Conservation (phyloP, 2,329 filamentous ascomycete species). For the Phyllosticta citribraziliensis region DNA sequence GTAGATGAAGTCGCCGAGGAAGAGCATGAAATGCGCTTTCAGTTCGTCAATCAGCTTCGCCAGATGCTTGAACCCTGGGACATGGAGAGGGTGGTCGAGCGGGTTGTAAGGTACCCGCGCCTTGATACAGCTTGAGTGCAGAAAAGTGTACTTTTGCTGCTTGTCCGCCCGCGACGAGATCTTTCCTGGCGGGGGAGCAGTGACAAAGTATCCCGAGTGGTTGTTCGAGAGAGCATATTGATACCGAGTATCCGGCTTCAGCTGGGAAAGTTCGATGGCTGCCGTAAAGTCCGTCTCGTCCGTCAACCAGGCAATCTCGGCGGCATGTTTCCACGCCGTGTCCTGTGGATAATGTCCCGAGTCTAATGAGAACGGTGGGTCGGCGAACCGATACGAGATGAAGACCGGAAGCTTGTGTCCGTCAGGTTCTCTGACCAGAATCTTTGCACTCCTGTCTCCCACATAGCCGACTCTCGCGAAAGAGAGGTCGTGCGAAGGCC, state of each 20-base stretch:
- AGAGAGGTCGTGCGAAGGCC: slow-evolving; percentile 65
- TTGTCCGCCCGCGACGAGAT: slow-evolving; percentile 43
- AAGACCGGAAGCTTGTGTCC: slow-evolving; percentile 63
- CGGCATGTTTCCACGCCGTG: slow-evolving; percentile 57
- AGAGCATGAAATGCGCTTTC: slow-evolving; percentile 61
- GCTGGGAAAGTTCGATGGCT: slow-evolving; percentile 55
- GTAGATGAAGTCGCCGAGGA: slow-evolving; percentile 81
- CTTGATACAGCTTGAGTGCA: slow-evolving; percentile 89
- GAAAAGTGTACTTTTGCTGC: slow-evolving; percentile 71
- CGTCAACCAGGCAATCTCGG: slow-evolving; percentile 53
- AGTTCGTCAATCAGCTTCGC: slow-evolving; percentile 62
- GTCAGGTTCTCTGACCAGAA: slow-evolving; percentile 80
- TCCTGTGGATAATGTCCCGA: slow-evolving; percentile 42
- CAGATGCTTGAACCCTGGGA: slow-evolving; percentile 70
- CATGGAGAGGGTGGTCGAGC: slow-evolving; percentile 68
- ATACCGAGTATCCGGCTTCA: slow-evolving; percentile 64
- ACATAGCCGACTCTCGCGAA: slow-evolving; percentile 85
- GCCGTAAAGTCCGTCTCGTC: slow-evolving; percentile 77
- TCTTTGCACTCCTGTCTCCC: slow-evolving; percentile 65
- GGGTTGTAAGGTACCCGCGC: slow-evolving; percentile 83
- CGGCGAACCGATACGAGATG: slow-evolving; percentile 47
- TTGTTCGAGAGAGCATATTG: slow-evolving; percentile 83
- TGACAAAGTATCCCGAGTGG: slow-evolving; percentile 70
- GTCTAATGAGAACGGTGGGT: slow-evolving; percentile 37
- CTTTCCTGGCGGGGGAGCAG: slow-evolving; percentile 61